A percentile compares a stretch with the other conserved stretches of the same genome.
Conservation (phyloP, 176 grass and related monocot genomes). For the Bromus sterilis region DNA sequence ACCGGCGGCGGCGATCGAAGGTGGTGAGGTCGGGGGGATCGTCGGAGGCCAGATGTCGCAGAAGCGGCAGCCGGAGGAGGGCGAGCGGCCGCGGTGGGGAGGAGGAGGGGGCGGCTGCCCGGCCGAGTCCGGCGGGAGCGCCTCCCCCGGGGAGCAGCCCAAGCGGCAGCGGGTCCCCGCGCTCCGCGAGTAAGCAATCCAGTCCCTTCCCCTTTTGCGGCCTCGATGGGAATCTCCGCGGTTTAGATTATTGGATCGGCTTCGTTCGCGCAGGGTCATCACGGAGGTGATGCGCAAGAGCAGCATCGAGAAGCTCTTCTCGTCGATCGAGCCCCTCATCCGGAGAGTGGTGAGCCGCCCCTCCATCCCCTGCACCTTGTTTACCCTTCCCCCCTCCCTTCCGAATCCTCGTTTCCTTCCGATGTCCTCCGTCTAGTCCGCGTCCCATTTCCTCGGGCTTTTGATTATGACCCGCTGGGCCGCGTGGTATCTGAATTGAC, state of each 20-base stretch:
- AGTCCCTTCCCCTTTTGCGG: background rate
- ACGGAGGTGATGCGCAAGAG: conserved; percentile 47
- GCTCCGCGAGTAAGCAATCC: conserved; percentile 29
- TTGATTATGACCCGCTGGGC: background rate
- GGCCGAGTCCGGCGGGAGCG: conserved; percentile 20
- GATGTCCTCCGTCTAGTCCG: background rate
- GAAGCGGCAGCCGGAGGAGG: conserved; percentile 68
- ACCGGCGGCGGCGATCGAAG: conserved; percentile 23
- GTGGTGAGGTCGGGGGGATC: background rate
- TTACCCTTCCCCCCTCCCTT: background rate
- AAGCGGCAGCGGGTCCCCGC: conserved; percentile 51
- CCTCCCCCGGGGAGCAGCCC: conserved; percentile 23
- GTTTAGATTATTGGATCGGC: background rate
- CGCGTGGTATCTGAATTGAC: background rate
- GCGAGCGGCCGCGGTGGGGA: background rate
- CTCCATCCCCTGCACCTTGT: background rate
- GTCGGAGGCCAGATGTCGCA: conserved; percentile 43
- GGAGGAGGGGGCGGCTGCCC: background rate
- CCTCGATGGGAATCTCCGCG: background rate
- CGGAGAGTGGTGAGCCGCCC: conserved; percentile 37
- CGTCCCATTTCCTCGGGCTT: background rate
- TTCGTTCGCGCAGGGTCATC: conserved; percentile 29
- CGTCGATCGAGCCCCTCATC: conserved; percentile 40
- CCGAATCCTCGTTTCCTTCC: background rate
- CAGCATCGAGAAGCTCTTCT: conserved; percentile 42